A percentile compares a stretch with the other conserved stretches of the same genome.
Evolutionary conservation across 805 yeast genomes (phyloP).

Genomic region (Maudiozyma turicensis): DNA sequence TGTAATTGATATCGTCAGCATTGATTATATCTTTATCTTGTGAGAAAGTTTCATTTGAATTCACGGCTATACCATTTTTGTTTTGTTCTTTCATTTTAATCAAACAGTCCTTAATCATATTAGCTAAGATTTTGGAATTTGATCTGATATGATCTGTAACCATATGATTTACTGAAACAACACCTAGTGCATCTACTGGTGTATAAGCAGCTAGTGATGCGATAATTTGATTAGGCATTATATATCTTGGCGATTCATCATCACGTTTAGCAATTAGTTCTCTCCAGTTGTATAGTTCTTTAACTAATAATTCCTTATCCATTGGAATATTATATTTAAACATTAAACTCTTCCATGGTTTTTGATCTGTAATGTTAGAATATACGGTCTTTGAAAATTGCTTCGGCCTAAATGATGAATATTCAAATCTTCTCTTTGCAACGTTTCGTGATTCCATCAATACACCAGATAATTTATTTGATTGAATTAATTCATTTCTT

Average conservation of each 20-base stretch:
- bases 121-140: slow-evolving; percentile 48
- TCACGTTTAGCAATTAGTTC: slow-evolving; percentile 60
- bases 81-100: slow-evolving; percentile 11
- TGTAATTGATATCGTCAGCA: not conserved
- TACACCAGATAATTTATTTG: slow-evolving; percentile 48
- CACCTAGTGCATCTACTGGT: slow-evolving; percentile 52
- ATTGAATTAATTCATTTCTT: slow-evolving; percentile 48
- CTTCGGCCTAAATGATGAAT: slow-evolving; percentile 50
- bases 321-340: slow-evolving; percentile 54
- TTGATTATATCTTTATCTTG: not conserved
- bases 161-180: slow-evolving; percentile 38
- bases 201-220: slow-evolving; percentile 47
- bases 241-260: slow-evolving; percentile 77
- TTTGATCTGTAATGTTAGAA: slow-evolving; percentile 43
- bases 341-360: slow-evolving; percentile 60
- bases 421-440: slow-evolving; percentile 75
- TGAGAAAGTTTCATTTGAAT: not conserved
- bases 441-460: slow-evolving; percentile 68
- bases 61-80: too few species aligned
- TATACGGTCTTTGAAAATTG: slow-evolving; percentile 29
- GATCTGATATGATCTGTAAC: slow-evolving; percentile 49
- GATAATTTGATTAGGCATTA: slow-evolving; percentile 75
- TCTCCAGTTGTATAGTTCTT: slow-evolving; percentile 70
- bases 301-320: slow-evolving; percentile 45
- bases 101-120: slow-evolving; percentile 39